Conservation (phyloP, 2,329 filamentous ascomycete species). For the Tolypocladium pustulatum region DNA sequence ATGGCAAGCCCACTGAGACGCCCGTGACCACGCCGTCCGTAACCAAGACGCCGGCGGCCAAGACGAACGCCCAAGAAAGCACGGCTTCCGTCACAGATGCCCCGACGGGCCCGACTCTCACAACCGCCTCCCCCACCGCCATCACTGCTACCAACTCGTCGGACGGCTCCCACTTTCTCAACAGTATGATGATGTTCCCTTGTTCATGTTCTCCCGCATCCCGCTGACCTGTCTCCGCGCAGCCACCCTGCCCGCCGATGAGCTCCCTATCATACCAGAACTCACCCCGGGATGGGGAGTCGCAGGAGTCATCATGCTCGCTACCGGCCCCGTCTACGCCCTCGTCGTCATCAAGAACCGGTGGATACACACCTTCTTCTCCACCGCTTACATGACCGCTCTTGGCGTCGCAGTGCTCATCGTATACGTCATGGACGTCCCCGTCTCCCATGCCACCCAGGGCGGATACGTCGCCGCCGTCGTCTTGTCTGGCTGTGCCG, state of each 20-base stretch:
- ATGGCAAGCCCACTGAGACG: neutral
- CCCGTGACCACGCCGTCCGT: neutral
- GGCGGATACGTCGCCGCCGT: slow-evolving; percentile 78
- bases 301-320: slow-evolving; percentile 64
- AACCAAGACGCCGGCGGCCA: neutral
- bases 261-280: slow-evolving; percentile 60
- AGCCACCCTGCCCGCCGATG: slow-evolving; percentile 36
- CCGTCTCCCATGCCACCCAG: slow-evolving; percentile 65
- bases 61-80: neutral
- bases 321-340: slow-evolving; percentile 59
- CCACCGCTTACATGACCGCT: slow-evolving; percentile 61
- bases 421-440: slow-evolving; percentile 76
- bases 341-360: slow-evolving; percentile 76
- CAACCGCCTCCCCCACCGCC: slow-evolving; percentile 2
- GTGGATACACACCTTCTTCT: slow-evolving; percentile 72
- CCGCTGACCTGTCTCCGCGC: slow-evolving; percentile 1
- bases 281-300: slow-evolving; percentile 77
- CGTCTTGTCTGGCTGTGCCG: slow-evolving; percentile 59
- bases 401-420: slow-evolving; percentile 74
- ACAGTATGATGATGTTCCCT: slow-evolving; percentile 16
- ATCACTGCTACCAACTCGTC: slow-evolving; percentile 8
- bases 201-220: slow-evolving; percentile 1
- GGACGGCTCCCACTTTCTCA: slow-evolving; percentile 20
- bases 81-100: neutral
- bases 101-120: neutral